Percentiles rank a stretch among this genome's conserved stretches.
These are phyloP conservation scores for Aureobasidium leucospermi DNA, from an alignment of 2,329 filamentous ascomycete species.

Conservation along the genomic window DNA sequence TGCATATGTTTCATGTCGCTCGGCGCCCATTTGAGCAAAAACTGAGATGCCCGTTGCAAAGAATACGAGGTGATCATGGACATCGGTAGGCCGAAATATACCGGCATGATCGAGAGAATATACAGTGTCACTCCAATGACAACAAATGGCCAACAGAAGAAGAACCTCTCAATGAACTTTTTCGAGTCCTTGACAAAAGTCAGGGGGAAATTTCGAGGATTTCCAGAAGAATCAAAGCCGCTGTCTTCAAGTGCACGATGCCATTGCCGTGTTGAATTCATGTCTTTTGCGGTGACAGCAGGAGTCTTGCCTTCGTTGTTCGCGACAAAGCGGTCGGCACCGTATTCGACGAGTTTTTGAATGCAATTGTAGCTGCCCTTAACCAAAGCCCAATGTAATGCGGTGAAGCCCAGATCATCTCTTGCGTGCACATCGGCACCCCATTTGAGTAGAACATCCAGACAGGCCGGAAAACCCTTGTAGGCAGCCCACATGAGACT, in stretches of 20 bases:
- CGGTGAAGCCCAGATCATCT: slow-evolving; percentile 90
- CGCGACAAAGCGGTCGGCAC: slow-evolving; percentile 84
- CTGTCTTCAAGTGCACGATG: slow-evolving; percentile 73
- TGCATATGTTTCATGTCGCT: slow-evolving; percentile 84
- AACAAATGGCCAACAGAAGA: slow-evolving; percentile 82
- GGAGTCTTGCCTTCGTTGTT: slow-evolving; percentile 89
- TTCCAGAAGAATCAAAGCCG: slow-evolving; percentile 74
- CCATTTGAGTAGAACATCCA: slow-evolving; percentile 89
- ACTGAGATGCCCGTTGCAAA: slow-evolving; percentile 70
- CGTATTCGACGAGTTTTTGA: slow-evolving; percentile 91
- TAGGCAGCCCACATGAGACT: slow-evolving; percentile 98
- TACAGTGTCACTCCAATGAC: slow-evolving; percentile 65
- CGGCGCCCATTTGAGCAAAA: slow-evolving; percentile 73
- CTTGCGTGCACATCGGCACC: slow-evolving; percentile 85
- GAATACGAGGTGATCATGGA: slow-evolving; percentile 58
- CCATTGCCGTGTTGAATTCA: slow-evolving; percentile 80
- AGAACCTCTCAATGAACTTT: slow-evolving; percentile 72
- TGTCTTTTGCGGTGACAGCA: slow-evolving; percentile 74
- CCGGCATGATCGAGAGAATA: slow-evolving; percentile 64
- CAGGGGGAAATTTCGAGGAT: slow-evolving; percentile 65
- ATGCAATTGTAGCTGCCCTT: slow-evolving; percentile 86
- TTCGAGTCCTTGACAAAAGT: slow-evolving; percentile 69
- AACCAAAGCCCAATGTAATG: slow-evolving; percentile 92
- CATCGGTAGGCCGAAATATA: slow-evolving; percentile 70
- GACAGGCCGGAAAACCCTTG: slow-evolving; percentile 87